phyloP scores from a whole-genome alignment of 495 filamentous ascomycete genomes.

The Baudoinia panamericana region DNA sequence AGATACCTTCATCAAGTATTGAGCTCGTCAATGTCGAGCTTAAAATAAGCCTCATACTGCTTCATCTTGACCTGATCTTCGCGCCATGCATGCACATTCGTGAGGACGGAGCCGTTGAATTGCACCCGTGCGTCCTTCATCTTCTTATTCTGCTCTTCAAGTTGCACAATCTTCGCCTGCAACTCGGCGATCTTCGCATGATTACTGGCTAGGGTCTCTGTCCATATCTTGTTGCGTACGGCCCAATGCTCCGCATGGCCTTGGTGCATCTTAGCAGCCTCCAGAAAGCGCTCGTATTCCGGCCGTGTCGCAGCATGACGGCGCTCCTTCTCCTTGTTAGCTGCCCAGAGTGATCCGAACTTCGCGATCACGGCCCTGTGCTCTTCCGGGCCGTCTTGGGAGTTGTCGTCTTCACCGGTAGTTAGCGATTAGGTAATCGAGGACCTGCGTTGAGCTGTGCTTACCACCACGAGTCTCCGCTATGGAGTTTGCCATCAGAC shows the following conservation, averaged over 20 bases:
- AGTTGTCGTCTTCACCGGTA: too few species aligned
- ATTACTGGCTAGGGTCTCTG: background rate
- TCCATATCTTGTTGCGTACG: constrained; percentile 4
- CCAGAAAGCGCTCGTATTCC: background rate
- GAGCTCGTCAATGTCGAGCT: constrained; percentile 2
- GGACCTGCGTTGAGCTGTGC: too few species aligned
- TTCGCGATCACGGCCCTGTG: background rate
- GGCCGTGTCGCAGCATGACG: background rate
- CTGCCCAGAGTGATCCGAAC: constrained; percentile 4
- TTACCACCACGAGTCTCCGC: too few species aligned
- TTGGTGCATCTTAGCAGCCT: background rate
- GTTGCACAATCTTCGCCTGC: background rate
- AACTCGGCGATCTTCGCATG: background rate
- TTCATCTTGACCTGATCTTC: constrained; percentile 1
- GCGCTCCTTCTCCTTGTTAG: constrained; percentile 1
- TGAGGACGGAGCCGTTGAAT: constrained; percentile 1
- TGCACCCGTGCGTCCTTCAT: background rate
- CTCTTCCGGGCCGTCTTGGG: too few species aligned
- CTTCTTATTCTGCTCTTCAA: background rate
- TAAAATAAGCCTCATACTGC: constrained; percentile 3
- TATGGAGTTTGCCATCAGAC: too few species aligned
- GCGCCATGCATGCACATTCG: background rate
- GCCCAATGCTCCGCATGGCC: background rate
- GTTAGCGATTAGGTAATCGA: too few species aligned
- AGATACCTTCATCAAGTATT: background rate